phyloP scores from a whole-genome alignment of 2,329 filamentous ascomycete genomes.

The Trichoderma aggressivum region DNA sequence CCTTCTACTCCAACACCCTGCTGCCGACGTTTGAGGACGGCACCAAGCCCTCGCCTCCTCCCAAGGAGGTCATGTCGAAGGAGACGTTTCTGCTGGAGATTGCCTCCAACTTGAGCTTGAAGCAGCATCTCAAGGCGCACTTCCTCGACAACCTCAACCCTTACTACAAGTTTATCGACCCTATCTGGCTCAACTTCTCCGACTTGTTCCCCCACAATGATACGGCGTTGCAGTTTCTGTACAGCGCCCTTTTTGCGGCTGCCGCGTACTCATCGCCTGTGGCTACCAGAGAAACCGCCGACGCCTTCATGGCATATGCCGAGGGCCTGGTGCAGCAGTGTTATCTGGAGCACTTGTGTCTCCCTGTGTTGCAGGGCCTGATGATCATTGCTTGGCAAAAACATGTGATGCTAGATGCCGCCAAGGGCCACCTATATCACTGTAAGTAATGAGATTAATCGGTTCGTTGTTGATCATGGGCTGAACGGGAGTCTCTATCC shows the following conservation, averaged over 20 bases:
- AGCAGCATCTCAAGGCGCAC: slow-evolving; percentile 16
- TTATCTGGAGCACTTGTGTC: slow-evolving; percentile 14
- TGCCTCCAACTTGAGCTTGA: not conserved
- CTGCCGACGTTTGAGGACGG: slow-evolving; percentile 18
- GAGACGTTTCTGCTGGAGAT: slow-evolving; percentile 11
- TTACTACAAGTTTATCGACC: slow-evolving; percentile 16
- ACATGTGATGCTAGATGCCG: slow-evolving; percentile 4
- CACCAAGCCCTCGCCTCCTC: not conserved
- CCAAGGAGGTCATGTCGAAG: not conserved
- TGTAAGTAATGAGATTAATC: not conserved
- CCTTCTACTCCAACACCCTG: not conserved
- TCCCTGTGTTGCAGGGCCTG: slow-evolving; percentile 9
- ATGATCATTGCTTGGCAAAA: slow-evolving; percentile 14
- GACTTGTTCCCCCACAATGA: slow-evolving; percentile 16
- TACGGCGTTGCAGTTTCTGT: slow-evolving; percentile 14
- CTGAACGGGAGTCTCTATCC: not conserved
- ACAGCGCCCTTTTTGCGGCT: slow-evolving; percentile 8
- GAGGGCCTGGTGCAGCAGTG: slow-evolving; percentile 16
- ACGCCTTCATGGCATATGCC: slow-evolving; percentile 12
- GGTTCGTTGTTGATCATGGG: not conserved
- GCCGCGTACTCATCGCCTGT: slow-evolving; percentile 11
- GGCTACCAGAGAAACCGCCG: not conserved
- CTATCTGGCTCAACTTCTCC: slow-evolving; percentile 14
- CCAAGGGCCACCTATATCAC: slow-evolving; percentile 15
- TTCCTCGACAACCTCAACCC: slow-evolving; percentile 9